Conservation (phyloP, 2,329 filamentous ascomycete genomes). For the Trichophyton schoenleinii region DNA sequence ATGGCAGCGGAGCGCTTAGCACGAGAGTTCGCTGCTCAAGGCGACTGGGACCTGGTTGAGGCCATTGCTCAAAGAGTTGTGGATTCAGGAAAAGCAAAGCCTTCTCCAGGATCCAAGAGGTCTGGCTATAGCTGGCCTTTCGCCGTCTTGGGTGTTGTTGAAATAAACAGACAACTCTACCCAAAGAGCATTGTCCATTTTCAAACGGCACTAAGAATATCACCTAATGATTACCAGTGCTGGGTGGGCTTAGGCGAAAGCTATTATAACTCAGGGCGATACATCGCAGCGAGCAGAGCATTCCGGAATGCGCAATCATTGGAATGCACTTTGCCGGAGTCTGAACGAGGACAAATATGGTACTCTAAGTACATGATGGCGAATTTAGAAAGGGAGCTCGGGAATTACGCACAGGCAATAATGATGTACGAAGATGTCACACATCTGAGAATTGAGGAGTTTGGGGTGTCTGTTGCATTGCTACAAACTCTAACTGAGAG, state of each 20-base stretch:
- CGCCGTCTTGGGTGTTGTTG: conserved; percentile 81
- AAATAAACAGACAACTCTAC: conserved; percentile 89
- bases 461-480: conserved; percentile 75
- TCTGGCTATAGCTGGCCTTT: conserved; percentile 94
- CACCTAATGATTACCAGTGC: conserved; percentile 79
- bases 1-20: conserved; percentile 79
- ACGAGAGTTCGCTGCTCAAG: conserved; percentile 70
- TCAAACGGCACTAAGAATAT: conserved; percentile 72
- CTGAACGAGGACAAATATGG: conserved; percentile 61
- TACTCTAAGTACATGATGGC: conserved; percentile 95
- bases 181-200: conserved; percentile 81
- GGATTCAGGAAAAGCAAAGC: conserved; percentile 84
- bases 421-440: conserved; percentile 63
- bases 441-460: conserved; percentile 54
- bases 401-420: conserved; percentile 77
- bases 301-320: conserved; percentile 73
- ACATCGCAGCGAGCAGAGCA: conserved; percentile 85
- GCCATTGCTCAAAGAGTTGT: conserved; percentile 80
- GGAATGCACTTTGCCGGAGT: conserved; percentile 46
- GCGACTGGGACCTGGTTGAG: conserved; percentile 95
- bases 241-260: conserved; percentile 97
- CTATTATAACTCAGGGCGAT: conserved; percentile 85
- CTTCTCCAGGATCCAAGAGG: conserved; percentile 81
- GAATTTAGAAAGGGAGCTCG: conserved; percentile 84
- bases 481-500: conserved; percentile 80